Base-by-base conservation (phyloP, 2,329 filamentous ascomycete species). In the Dothiorella sarmentorum region DNA sequence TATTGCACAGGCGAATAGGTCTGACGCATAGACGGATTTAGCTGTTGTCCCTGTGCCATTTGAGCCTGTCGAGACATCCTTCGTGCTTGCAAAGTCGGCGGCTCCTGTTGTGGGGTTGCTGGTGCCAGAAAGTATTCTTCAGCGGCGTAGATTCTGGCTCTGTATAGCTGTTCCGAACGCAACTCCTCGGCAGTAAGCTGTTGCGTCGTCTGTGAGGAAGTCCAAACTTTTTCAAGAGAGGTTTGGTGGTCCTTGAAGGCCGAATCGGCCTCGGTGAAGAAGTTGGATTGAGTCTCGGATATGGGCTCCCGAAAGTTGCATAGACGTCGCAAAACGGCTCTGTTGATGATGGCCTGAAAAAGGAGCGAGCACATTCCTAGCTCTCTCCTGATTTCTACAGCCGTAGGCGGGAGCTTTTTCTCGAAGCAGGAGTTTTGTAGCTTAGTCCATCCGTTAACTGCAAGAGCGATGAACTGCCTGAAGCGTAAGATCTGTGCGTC, bases 301-400 rank as follows among this genome's bases (percentile, higher is more conserved):
- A 24, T 33, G 10, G 27, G 42, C 31, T 44, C 62, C 4, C 22
- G 35, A 27, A 53, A 40, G 26, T 37, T 38, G 49, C 82, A 70
- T n/a, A 80, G 73, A 37, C 60, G 59, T 17, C 82, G 77, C 47
- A 79, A 67, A 10, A 76, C 74, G 4, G 79, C 75, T 24, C 76
- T 77, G 64, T 85, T 87, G 3, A 84, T 69, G 26, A 84, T 78
- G 1, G 68, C 69, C 63, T 85, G 81, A 6, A 88, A 69, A 1
- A 78, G 73, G 0, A 72, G 66, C 0, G 85, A 87, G 7, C 66
- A 67, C 11, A 86, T 67, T 5, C 68, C 66, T 33, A 87, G 74
- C 11, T 69, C 63, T n/a, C 68, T 66, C 4, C 76, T 67, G 26
- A 88, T 70, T 64, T 88, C 85, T 56, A 78, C 75, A 31, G 82